Evolutionary conservation across 495 filamentous ascomycete genomes (phyloP), one percentile per base, ranked within the genome.

Genomic region (Darksidea phi): DNA sequence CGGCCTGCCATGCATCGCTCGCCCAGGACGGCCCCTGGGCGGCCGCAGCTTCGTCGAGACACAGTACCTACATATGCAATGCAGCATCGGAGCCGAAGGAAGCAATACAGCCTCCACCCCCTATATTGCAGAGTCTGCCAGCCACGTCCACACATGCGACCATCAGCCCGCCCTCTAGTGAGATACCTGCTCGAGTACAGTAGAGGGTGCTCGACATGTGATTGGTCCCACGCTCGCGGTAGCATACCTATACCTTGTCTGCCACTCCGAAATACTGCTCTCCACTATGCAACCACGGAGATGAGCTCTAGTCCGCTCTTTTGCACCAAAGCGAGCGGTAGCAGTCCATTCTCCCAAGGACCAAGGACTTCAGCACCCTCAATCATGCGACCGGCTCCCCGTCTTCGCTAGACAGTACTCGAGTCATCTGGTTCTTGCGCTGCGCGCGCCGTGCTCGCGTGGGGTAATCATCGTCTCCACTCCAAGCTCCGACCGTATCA

Each of bases 51-150:
- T n/a, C 49, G 26, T 18, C 24, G 47, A 50, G 21, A 20, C 20
- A n/a, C 26, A 25, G 48, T 20, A 47, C 48, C 57, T 53, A 52
- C 55, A 59, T 60, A 53, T 37, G 26, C 36, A 28, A 42, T 59
- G 57, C 48, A 52, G 38, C 28, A 20, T 24, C 38, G 37, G 37
- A 46, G 49, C 23, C 57, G 34, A 46, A 20, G n/a, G 15, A 8
- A 24, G 11, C n/a, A 28, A 49, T 15, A 15, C 47, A n/a, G n/a
- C n/a, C n/a, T n/a, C n/a, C n/a, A n/a, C n/a, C n/a, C 47, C 47
- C 18, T 23, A 49, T 49, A 13, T 18, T 25, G 17, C 24, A 32
- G 4, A 3, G 10, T 3, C 28, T 32, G 28, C 28, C 28, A 32
- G 28, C 10, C 28, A 32, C 28, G 28, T 10, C 28, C 10, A 32